Evolutionary conservation across 163 green algal genomes (phyloP).

Genomic region (Scenedesmus sp.): DNA sequence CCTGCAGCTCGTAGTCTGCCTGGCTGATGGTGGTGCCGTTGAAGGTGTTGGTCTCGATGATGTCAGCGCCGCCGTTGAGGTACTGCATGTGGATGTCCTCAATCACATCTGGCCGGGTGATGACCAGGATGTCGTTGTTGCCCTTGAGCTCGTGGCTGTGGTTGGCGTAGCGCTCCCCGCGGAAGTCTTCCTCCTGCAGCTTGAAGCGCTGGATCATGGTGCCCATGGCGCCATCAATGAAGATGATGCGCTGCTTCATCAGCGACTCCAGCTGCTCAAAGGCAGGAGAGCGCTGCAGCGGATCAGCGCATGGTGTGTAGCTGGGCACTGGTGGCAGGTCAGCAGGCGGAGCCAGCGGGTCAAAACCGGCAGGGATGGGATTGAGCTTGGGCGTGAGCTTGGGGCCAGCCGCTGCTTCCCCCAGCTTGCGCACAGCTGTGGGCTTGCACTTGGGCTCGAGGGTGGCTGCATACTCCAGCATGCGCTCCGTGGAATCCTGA

Average conservation of each 20-base stretch:
- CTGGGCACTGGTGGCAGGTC: constrained; percentile 74
- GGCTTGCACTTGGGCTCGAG: constrained; percentile 78
- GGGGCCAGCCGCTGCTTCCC: constrained; percentile 53
- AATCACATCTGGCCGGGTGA: constrained; percentile 97
- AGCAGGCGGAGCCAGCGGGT: no score
- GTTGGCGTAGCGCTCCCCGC: constrained; percentile 80
- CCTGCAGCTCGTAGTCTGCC: constrained; percentile 94
- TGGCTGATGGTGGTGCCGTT: constrained; percentile 96
- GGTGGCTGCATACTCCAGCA: constrained; percentile 78
- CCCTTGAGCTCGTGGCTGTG: constrained; percentile 97
- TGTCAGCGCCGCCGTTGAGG: constrained; percentile 94
- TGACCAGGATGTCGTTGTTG: constrained; percentile 98
- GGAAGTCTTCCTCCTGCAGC: constrained; percentile 94
- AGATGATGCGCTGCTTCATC: constrained; percentile 87
- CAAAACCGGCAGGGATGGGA: no score
- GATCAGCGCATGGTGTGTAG: constrained; percentile 74
- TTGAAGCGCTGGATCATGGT: constrained; percentile 96
- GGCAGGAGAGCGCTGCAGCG: constrained; percentile 69
- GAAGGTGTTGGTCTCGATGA: constrained; percentile 99
- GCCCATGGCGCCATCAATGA: constrained; percentile 99
- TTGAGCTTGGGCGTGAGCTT: constrained; percentile 67
- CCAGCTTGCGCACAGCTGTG: constrained; percentile 78
- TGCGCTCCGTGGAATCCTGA: constrained; percentile 87
- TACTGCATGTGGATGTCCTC: constrained; percentile 94
- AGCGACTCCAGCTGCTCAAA: constrained; percentile 65